phyloP scores from a whole-genome alignment of 176 grass and related monocot species.

The Juncus inflexus region DNA sequence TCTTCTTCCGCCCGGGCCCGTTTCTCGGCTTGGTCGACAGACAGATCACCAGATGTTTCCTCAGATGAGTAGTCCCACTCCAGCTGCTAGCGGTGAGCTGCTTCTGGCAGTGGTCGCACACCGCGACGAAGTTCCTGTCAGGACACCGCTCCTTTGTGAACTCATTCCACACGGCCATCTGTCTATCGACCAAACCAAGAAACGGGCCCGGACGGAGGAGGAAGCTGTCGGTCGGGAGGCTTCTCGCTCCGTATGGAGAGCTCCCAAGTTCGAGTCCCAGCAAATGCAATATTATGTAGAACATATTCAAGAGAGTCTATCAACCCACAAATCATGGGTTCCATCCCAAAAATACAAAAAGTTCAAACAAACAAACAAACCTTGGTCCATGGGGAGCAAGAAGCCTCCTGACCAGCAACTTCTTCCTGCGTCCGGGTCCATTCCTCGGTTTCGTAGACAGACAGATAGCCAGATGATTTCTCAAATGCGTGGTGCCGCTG shows the following conservation, averaged over 20 bases:
- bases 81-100: conserved; percentile 97
- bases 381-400: conserved; percentile 15
- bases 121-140: conserved; percentile 75
- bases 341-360: not conserved
- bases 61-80: conserved; percentile 84
- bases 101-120: conserved; percentile 99
- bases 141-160: conserved; percentile 84
- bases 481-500: conserved; percentile 84
- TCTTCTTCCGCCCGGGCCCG: conserved; percentile 52
- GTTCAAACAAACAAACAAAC: not conserved
- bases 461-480: conserved; percentile 87
- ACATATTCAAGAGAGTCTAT: too few relatives aligned
- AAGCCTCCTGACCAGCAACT: conserved; percentile 78
- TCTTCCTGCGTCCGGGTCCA: conserved; percentile 53
- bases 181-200: conserved; percentile 62
- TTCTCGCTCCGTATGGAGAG: conserved; percentile 19
- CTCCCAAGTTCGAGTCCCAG: not conserved
- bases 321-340: too few relatives aligned
- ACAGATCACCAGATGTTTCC: conserved; percentile 87
- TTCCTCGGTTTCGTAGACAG: conserved; percentile 54
- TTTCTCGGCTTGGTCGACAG: conserved; percentile 54
- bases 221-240: conserved; percentile 53
- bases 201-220: conserved; percentile 40
- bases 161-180: conserved; percentile 91
- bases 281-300: not conserved